Base-by-base conservation (phyloP, 176 grass and related monocot species). In the Carex cristatella region DNA sequence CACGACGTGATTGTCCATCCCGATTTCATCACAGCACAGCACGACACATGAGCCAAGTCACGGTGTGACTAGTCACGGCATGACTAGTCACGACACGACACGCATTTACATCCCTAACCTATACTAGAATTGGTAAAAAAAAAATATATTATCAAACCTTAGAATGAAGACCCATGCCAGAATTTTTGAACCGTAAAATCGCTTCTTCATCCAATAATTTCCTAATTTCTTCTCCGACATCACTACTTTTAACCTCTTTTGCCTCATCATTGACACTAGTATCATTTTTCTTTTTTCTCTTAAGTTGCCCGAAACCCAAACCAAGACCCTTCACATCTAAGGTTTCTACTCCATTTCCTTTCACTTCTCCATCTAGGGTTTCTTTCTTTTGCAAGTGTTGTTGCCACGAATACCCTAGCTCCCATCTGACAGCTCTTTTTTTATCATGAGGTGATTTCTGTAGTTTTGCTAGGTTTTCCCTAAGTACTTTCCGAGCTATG, bases 321-420 rank as follows among this genome's bases (percentile, higher is more conserved):
- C 97, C 97, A 65, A 99, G 93, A 89, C 97, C 97, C 88, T 91
- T 99, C 42, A 99, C 79, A 90, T 87, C 33, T 85, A 79, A 37
- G 13, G 87, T 54, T 86, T 92, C 91, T 86, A 81, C 86, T 42
- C 87, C 65, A 91, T 66, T 68, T 51, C 85, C 85, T 87, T 70
- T 79, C 37, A 19, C 51, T 46, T 79, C 85, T 44, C 82, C 83
- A 61, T 88, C 79, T 70, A 76, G 79, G 87, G 88, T 82, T 86
- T 91, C 91, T 23, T 96, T 92, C 90, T 96, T 94, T 88, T 96
- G 91, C 68, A 99, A 92, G 68, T 99, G 72, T 80, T 99, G 91
- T 62, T 90, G 58, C 97, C 93, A 99, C 58, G 84, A 67, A 70
- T 89, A 94, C 69, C 97, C 97, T 86, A 99, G 91, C 75, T 99